phyloP scores from a whole-genome alignment of 805 yeast genomes.

The Teunomyces barrocoloradensis region DNA sequence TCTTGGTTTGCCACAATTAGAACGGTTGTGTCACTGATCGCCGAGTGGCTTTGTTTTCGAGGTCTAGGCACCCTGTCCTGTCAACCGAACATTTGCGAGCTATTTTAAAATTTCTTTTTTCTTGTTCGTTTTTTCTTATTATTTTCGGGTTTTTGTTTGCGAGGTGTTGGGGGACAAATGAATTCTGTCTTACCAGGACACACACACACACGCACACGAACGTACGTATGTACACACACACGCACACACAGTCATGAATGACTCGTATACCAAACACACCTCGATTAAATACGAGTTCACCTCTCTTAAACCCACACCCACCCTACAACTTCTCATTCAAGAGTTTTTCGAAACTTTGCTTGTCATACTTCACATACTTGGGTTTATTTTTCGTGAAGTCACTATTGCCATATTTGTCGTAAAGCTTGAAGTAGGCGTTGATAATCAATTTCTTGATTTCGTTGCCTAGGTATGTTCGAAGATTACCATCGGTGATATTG shows the following conservation, averaged over 20 bases:
- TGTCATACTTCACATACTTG: conserved; percentile 68
- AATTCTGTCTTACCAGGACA: not conserved
- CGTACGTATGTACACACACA: no score
- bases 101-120: not conserved
- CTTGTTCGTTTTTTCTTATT: not conserved
- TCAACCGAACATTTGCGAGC: not conserved
- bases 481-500: conserved; percentile 61
- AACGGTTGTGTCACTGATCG: not conserved
- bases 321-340: conserved; percentile 16
- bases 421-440: conserved; percentile 83
- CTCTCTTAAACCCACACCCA: no score
- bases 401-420: conserved; percentile 69
- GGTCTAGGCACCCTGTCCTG: conserved; percentile 1
- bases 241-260: no score
- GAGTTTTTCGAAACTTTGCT: conserved; percentile 39
- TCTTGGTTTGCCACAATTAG: not conserved
- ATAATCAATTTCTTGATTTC: conserved; percentile 73
- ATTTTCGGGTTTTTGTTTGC: not conserved
- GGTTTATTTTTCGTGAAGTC: conserved; percentile 68
- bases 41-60: not conserved
- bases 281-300: not conserved
- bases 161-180: not conserved
- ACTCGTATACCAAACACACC: no score
- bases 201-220: not conserved
- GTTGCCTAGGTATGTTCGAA: conserved; percentile 60